Percentiles rank a stretch among this genome's conserved stretches.
These are phyloP conservation scores for Solanum pimpinellifolium DNA, from an alignment of 257 asterid genomes.

Conservation along the genomic window DNA sequence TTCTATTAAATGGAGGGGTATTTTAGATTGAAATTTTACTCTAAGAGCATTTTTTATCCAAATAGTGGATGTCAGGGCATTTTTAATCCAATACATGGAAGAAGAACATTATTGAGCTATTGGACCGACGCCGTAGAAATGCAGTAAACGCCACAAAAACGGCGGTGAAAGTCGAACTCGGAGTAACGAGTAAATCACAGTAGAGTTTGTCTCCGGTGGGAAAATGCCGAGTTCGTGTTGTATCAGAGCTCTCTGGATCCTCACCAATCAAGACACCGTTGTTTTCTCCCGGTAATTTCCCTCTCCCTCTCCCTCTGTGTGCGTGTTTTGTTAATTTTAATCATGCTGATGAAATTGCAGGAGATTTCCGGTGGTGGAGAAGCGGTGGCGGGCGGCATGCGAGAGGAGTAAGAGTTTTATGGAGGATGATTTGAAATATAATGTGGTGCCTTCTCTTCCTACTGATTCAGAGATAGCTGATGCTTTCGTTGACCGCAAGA, in stretches of 20 bases:
- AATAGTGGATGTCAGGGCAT: too few relatives aligned
- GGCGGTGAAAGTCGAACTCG: background rate
- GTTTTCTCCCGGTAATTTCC: constrained; percentile 62
- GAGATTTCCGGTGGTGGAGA: constrained; percentile 92
- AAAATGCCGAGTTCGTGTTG: constrained; percentile 64
- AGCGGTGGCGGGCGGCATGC: constrained; percentile 73
- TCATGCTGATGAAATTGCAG: constrained; percentile 15
- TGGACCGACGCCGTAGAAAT: background rate
- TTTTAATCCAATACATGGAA: too few relatives aligned
- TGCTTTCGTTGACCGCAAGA: constrained; percentile 66
- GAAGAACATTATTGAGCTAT: too few relatives aligned
- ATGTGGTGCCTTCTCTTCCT: constrained; percentile 26
- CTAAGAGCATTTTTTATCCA: too few relatives aligned
- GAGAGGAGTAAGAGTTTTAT: constrained; percentile 18
- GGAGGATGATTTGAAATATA: constrained; percentile 14
- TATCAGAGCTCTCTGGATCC: constrained; percentile 93
- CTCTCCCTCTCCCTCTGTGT: background rate
- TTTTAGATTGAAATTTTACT: too few relatives aligned
- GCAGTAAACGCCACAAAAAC: background rate
- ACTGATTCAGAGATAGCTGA: constrained; percentile 62
- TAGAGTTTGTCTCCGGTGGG: background rate
- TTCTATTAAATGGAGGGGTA: too few relatives aligned
- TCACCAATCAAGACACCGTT: constrained; percentile 64
- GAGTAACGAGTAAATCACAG: background rate
- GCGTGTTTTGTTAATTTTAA: background rate